Evolutionary conservation across 768 basidiomycete genomes (phyloP).

Genomic region (Psilocybe sp.): DNA sequence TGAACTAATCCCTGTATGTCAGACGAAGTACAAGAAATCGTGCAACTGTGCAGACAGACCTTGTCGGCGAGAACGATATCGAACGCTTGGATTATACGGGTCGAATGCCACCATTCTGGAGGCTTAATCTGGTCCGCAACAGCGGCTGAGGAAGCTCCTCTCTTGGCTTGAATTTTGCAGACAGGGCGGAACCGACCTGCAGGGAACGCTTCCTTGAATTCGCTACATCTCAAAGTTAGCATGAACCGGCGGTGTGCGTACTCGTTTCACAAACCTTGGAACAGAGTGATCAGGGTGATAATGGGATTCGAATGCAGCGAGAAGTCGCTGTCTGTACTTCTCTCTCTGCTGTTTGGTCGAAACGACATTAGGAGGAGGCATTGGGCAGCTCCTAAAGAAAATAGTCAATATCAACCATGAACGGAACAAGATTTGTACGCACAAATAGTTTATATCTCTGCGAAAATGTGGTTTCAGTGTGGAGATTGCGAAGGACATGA

Average conservation of each 20-base stretch:
- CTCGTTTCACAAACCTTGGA: constrained; percentile 46
- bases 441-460: constrained; percentile 83
- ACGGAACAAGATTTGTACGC: constrained; percentile 20
- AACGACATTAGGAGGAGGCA: constrained; percentile 72
- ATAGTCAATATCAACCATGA: constrained; percentile 7
- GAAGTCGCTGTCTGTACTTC: constrained; percentile 68
- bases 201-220: constrained; percentile 94
- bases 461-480: neutral
- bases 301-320: constrained; percentile 78
- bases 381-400: constrained; percentile 62
- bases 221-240: constrained; percentile 38
- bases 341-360: constrained; percentile 81
- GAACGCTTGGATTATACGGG: constrained; percentile 87
- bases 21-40: neutral
- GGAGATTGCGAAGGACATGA: neutral
- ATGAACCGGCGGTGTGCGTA: no score
- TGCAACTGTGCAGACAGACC: constrained; percentile 34
- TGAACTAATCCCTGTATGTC: constrained; percentile 47
- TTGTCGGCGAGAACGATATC: constrained; percentile 84
- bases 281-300: constrained; percentile 89
- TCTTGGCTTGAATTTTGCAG: constrained; percentile 86
- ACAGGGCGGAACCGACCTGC: constrained; percentile 88
- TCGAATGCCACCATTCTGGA: constrained; percentile 94
- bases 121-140: constrained; percentile 89
- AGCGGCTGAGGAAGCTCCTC: constrained; percentile 73